Base-by-base conservation (phyloP, 202 grass and related monocot species). In the Carex arenaria region DNA sequence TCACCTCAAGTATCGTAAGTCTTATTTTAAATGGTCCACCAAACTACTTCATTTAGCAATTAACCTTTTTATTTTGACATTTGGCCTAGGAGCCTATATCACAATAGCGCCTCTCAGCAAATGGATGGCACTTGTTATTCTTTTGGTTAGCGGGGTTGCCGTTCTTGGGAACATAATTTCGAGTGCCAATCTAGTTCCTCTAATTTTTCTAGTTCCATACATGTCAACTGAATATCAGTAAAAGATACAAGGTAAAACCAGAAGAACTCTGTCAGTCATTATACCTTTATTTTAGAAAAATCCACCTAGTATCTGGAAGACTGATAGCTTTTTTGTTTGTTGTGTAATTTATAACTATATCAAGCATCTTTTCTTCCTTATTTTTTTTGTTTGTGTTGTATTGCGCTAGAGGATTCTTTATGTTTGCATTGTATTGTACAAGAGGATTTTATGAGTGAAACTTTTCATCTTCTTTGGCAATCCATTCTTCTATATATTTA, bases 11-110 rank as follows among this genome's bases (percentile, higher is more conserved):
- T 79, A 89, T 85, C 79, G 88, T 47, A 67, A 53, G 17, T 36
- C 84, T 53, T 95, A 85, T 75, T 84, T 94, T 86, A 42, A 81
- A 51, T 3, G 66, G 32, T 67, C 15, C 15, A 40, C 15, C 65
- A 6, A 15, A 67, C 1, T 67, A 4, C 32, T 67, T 15, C 10
- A 43, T 69, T 0, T 34, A 5, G 34, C 66, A 42, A 69, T 69
- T 19, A 43, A 69, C 17, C 7, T 69, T 69, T 69, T 69, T 36
- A 69, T 69, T 69, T 43, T 69, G 66, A 6, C 32, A 15, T 69
- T 69, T 43, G 34, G 66, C 10, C 4, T 69, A 10, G 66, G 66
- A 43, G 66, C 3, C 4, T 67, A 40, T 38, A n/a, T 67, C 3
- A 5, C 31, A 34, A 67, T 67, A 17, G 64, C 30, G 4, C 64